Base-by-base conservation (phyloP, 495 filamentous ascomycete species). In the Wilcoxina mikolae region DNA sequence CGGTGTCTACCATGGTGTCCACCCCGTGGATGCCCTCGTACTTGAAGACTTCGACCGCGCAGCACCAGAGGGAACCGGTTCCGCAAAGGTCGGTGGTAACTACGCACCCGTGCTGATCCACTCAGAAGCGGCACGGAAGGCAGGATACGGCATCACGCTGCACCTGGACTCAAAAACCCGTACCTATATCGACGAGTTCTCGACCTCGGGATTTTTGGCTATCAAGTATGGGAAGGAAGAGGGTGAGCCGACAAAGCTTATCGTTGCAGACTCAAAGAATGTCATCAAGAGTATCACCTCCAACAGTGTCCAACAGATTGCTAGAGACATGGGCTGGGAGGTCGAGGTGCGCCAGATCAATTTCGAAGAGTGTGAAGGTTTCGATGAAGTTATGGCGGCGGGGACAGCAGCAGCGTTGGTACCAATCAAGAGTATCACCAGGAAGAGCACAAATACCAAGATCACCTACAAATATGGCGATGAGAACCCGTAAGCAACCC, bases 381-480 rank as follows among this genome's bases (percentile, higher is more conserved):
- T 96, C 69, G 73, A 73, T 43, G 91, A 98, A 68, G 80, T 98
- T 18, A 76, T 95, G 69, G 91, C 90, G 2, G 87, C 86, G 0
- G 91, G 91, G 0, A 98, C 91, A 0, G 91, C 91, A 3, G 91
- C 90, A 0, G 85, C 87, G 0, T 71, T 98, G 41, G 87, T 95
- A 9, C 91, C 91, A 0, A 86, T 98, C 64, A 80, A 80, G 50
- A 88, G 82, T 47, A 94, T 98, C 58, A 85, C 83, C 1, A 80
- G 83, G 65, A 76, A 74, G 58, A 77, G 76, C 3, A 74, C 69
- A 0, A 60, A 63, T 4, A 60, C 66, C 17, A 53, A 57, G 33
- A 20, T 44, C 17, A 12, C 1, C 11, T 54, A 44, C 27, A 44
- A 70, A 64, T 24, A 68, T 69, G 20, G 51, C 25, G 51, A 54